phyloP scores from a whole-genome alignment of 768 basidiomycete species.

The Sarcodon sp. region DNA sequence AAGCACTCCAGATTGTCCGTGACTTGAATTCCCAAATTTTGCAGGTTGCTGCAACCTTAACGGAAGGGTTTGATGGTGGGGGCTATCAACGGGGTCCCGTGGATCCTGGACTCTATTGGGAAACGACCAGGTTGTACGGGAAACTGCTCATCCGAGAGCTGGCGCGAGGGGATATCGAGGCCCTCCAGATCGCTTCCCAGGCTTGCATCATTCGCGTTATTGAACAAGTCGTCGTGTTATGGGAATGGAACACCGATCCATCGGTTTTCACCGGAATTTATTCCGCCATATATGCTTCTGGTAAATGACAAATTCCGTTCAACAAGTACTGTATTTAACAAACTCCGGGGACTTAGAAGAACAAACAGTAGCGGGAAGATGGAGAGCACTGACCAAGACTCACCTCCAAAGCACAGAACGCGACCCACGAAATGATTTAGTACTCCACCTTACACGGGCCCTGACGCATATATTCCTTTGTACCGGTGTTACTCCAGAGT shows the following conservation, averaged over 20 bases:
- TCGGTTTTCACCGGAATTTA: slow-evolving; percentile 5
- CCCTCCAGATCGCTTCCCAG: slow-evolving; percentile 5
- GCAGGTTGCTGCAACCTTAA: background rate
- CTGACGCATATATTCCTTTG: background rate
- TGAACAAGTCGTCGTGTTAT: background rate
- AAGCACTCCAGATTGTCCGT: slow-evolving; percentile 30
- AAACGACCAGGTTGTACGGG: no score
- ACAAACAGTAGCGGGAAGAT: slow-evolving; percentile 4
- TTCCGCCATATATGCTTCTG: slow-evolving; percentile 8
- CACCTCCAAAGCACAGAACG: slow-evolving; percentile 1
- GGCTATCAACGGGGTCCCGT: no score
- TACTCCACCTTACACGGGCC: background rate
- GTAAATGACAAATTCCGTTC: background rate
- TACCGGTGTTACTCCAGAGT: background rate
- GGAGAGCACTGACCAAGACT: slow-evolving; percentile 7
- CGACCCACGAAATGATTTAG: background rate
- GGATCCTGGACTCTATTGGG: no score
- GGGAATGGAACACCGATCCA: background rate
- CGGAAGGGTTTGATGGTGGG: background rate
- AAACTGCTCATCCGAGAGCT: no score
- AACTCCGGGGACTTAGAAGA: slow-evolving; percentile 1
- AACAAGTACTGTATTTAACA: background rate
- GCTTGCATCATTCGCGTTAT: background rate
- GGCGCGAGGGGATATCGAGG: no score
- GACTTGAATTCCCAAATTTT: slow-evolving; percentile 31